Percentiles rank a stretch among this genome's conserved stretches.
phyloP scores from a whole-genome alignment of 2,329 filamentous ascomycete genomes.

The Hymenoscyphus infarciens region DNA sequence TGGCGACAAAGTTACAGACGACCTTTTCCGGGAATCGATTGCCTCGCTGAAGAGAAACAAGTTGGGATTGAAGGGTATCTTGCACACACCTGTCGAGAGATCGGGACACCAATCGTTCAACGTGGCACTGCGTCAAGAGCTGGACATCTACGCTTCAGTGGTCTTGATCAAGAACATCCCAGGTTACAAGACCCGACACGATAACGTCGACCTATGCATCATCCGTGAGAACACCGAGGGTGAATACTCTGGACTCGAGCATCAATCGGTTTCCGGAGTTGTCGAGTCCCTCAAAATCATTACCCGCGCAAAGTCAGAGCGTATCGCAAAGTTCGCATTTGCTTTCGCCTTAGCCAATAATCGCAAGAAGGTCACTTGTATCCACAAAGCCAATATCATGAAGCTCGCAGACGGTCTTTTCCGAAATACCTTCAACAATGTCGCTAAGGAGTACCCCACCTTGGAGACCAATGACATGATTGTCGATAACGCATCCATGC shows the following conservation, averaged over 20 bases:
- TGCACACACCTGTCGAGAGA: constrained; percentile 94
- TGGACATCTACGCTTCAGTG: constrained; percentile 98
- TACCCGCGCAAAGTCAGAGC: constrained; percentile 97
- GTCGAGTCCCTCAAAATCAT: constrained; percentile 99
- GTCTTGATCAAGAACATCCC: constrained; percentile 99
- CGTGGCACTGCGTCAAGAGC: constrained; percentile 96
- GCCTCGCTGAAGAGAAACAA: constrained; percentile 97
- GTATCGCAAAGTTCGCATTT: constrained; percentile 98
- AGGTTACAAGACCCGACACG: constrained; percentile 95
- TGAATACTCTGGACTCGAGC: constrained; percentile 98
- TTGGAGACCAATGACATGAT: constrained; percentile 99
- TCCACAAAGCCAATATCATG: constrained; percentile 99
- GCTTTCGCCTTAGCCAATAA: constrained; percentile 97
- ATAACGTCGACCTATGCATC: constrained; percentile 96
- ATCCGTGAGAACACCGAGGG: constrained; percentile 99
- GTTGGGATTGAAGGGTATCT: constrained; percentile 96
- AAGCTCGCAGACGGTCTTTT: constrained; percentile 98
- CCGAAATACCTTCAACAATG: constrained; percentile 92
- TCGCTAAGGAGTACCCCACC: constrained; percentile 92
- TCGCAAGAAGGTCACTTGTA: constrained; percentile 98
- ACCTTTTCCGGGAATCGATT: constrained; percentile 92
- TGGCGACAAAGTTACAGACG: constrained; percentile 81
- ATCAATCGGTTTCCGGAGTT: constrained; percentile 93
- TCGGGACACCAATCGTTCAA: constrained; percentile 99
- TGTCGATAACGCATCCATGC: constrained; percentile 99